These are phyloP conservation scores for Triglochin maritima DNA, from an alignment of 106 monocot species.

Conservation along the genomic window DNA sequence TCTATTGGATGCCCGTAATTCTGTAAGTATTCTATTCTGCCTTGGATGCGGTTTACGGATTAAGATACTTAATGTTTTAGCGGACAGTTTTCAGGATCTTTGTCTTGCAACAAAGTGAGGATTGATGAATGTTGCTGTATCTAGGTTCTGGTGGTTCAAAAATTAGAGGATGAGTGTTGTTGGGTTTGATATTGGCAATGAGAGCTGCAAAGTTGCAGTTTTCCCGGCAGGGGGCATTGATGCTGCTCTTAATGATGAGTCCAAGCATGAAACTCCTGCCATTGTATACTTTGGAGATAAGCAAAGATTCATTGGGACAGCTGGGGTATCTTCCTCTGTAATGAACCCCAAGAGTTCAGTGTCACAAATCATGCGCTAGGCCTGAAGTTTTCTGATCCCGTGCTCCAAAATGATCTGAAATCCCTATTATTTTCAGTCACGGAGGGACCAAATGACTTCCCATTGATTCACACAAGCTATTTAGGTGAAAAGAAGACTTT, in stretches of 20 bases:
- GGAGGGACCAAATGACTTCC: conserved; percentile 65
- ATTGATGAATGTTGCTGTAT: too few relatives aligned
- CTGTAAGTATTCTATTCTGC: too few relatives aligned
- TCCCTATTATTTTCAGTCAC: conserved; percentile 44
- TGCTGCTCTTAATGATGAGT: conserved; percentile 80
- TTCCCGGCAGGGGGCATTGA: conserved; percentile 72
- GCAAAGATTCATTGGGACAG: conserved; percentile 69
- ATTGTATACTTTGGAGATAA: conserved; percentile 70
- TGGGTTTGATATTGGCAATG: conserved; percentile 76
- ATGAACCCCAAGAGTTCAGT: conserved; percentile 74
- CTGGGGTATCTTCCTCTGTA: conserved; percentile 49
- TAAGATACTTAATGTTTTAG: too few relatives aligned
- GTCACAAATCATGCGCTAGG: conserved; percentile 79
- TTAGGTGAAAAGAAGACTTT: conserved; percentile 56
- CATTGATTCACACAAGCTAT: conserved; percentile 46
- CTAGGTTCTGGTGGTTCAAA: not conserved
- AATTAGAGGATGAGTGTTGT: conserved; percentile 59
- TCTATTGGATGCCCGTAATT: too few relatives aligned
- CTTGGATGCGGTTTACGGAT: too few relatives aligned
- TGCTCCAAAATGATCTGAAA: conserved; percentile 48
- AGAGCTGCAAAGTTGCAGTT: conserved; percentile 70
- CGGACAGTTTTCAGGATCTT: too few relatives aligned
- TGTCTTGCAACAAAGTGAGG: too few relatives aligned
- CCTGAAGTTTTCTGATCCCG: conserved; percentile 51
- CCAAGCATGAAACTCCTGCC: conserved; percentile 83